Conservation (phyloP, 78 protist genomes). For the Tieghemostelium lacteum region DNA sequence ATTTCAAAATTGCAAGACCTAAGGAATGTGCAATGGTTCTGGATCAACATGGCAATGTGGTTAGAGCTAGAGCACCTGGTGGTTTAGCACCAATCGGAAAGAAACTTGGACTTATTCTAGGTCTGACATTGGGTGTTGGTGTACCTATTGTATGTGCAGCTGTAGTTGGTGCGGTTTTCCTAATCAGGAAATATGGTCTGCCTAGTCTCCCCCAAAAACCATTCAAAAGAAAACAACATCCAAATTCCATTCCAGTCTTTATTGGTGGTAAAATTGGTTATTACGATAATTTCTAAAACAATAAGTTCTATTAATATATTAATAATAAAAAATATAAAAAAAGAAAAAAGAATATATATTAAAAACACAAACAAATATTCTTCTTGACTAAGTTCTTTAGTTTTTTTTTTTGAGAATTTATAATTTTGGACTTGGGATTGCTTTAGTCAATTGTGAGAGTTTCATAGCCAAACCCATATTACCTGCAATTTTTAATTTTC, state of each 20-base stretch:
- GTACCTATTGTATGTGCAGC: slow-evolving; percentile 30
- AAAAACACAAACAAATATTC: neutral
- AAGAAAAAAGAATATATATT: neutral
- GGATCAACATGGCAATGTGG: neutral
- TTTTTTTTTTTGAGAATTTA: slow-evolving; percentile 19
- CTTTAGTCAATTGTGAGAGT: slow-evolving; percentile 35
- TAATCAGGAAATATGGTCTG: slow-evolving; percentile 7
- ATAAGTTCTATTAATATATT: neutral
- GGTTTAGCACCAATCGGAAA: neutral
- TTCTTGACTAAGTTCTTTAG: neutral
- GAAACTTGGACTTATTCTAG: slow-evolving; percentile 19
- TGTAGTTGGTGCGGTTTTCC: neutral
- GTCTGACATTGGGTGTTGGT: slow-evolving; percentile 42
- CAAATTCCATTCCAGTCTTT: slow-evolving; percentile 59
- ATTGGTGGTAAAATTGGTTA: slow-evolving; percentile 64
- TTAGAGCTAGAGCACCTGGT: neutral
- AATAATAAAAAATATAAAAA: neutral
- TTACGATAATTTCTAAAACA: slow-evolving; percentile 32
- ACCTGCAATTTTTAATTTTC: slow-evolving; percentile 70
- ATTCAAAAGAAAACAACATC: neutral
- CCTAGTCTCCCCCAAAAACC: neutral
- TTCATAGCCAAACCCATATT: slow-evolving; percentile 82
- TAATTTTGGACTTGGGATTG: slow-evolving; percentile 29
- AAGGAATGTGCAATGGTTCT: slow-evolving; percentile 11
- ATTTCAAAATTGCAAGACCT: slow-evolving; percentile 43